phyloP scores from a whole-genome alignment of 2,329 filamentous ascomycete species.

The Pseudocercospora ulei region DNA sequence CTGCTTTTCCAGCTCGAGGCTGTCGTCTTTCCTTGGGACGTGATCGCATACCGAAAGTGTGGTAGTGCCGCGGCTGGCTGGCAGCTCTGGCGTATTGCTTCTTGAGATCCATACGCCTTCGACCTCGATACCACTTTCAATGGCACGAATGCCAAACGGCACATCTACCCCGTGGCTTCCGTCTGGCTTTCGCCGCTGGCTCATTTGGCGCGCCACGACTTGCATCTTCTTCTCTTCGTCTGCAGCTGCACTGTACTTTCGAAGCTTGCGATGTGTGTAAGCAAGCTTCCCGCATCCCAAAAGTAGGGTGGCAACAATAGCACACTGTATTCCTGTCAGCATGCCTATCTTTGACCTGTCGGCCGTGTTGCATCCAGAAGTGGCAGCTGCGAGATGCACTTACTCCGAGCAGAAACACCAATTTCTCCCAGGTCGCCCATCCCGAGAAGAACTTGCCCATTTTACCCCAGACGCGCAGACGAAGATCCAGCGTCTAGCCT shows the following conservation, averaged over 20 bases:
- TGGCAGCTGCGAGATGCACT: slow-evolving; percentile 37
- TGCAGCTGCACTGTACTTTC: slow-evolving; percentile 35
- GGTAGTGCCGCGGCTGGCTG: slow-evolving; percentile 25
- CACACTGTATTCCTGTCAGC: slow-evolving; percentile 42
- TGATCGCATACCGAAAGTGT: slow-evolving; percentile 20
- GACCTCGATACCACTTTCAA: slow-evolving; percentile 72
- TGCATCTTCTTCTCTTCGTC: slow-evolving; percentile 30
- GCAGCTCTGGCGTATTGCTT: slow-evolving; percentile 35
- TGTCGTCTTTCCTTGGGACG: slow-evolving; percentile 10
- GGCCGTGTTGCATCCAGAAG: slow-evolving; percentile 10
- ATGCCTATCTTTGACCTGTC: slow-evolving; percentile 25
- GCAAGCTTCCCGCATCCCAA: slow-evolving; percentile 57
- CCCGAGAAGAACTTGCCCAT: slow-evolving; percentile 37
- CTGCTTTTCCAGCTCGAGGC: slow-evolving; percentile 22
- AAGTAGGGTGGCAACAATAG: slow-evolving; percentile 59
- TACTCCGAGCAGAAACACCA: slow-evolving; percentile 61
- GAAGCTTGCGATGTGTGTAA: slow-evolving; percentile 37
- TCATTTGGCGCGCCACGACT: slow-evolving; percentile 32
- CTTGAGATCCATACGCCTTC: slow-evolving; percentile 61
- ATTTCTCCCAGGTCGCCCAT: slow-evolving; percentile 80
- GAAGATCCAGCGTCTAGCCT: slow-evolving; percentile 11
- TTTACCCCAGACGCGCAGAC: no score
- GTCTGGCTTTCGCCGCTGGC: slow-evolving; percentile 22
- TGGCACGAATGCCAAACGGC: slow-evolving; percentile 75
- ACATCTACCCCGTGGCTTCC: slow-evolving; percentile 52